Evolutionary conservation across 78 protist genomes (phyloP).

Genomic region (Neovahlkampfia damariscottae): DNA sequence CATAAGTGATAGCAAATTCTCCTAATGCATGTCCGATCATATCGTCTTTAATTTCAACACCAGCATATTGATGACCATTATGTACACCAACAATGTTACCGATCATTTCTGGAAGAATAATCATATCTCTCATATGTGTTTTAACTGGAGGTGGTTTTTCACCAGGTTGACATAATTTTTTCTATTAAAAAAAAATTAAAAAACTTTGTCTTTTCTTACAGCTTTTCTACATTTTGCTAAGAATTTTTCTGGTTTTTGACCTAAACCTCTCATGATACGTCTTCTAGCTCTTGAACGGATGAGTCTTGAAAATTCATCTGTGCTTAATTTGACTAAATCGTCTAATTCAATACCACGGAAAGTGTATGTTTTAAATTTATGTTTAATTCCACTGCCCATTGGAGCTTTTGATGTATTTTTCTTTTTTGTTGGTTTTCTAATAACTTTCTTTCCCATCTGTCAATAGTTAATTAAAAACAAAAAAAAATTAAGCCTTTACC

Average conservation of each 20-base stretch:
- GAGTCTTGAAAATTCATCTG: constrained; percentile 61
- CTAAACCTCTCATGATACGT: constrained; percentile 77
- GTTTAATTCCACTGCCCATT: constrained; percentile 38
- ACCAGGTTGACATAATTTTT: constrained; percentile 37
- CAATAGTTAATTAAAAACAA: no score
- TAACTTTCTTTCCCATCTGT: no score
- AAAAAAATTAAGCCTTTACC: no score
- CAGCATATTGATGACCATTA: constrained; percentile 96
- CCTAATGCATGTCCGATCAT: constrained; percentile 99
- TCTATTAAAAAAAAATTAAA: constrained; percentile 10
- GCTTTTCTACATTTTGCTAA: constrained; percentile 82
- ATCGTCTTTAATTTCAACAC: constrained; percentile 96
- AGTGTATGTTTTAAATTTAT: constrained; percentile 88
- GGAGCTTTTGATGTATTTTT: constrained; percentile 13
- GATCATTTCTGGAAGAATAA: constrained; percentile 98
- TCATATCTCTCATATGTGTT: constrained; percentile 97
- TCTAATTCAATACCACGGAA: constrained; percentile 96
- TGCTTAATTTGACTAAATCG: constrained; percentile 71
- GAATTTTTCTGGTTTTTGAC: constrained; percentile 60
- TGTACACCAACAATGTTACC: constrained; percentile 96
- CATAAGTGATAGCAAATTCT: constrained; percentile 98
- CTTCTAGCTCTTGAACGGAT: constrained; percentile 91
- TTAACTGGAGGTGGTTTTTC: constrained; percentile 95
- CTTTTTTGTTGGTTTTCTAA: no score
- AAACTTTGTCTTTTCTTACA: constrained; percentile 29